A percentile compares a stretch with the other conserved stretches of the same genome.
These are phyloP conservation scores for Lolium rigidum DNA, from an alignment of 176 grass and related monocot genomes.

Conservation along the genomic window DNA sequence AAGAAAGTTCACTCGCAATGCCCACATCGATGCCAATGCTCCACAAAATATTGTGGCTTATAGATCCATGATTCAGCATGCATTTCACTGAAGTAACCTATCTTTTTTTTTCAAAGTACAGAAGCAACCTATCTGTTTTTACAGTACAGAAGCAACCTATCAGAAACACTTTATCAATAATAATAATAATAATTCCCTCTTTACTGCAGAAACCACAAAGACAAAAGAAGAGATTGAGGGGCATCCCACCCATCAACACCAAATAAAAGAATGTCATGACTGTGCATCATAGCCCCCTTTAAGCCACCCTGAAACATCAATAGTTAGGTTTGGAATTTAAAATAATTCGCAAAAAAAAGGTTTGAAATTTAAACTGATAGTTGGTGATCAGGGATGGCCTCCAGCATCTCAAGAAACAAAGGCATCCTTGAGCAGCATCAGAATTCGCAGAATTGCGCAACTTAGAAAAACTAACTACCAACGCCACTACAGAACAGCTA, in stretches of 20 bases:
- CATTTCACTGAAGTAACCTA: background rate
- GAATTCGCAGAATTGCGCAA: background rate
- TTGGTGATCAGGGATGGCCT: background rate
- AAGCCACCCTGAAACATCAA: background rate
- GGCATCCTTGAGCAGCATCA: background rate
- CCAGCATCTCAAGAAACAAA: background rate
- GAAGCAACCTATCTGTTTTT: too few relatives aligned
- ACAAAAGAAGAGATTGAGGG: too few relatives aligned
- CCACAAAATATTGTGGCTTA: too few relatives aligned
- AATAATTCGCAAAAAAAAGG: too few relatives aligned
- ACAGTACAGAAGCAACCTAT: too few relatives aligned
- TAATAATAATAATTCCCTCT: too few relatives aligned
- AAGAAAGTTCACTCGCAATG: too few relatives aligned
- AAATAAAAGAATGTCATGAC: background rate
- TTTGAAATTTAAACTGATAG: background rate
- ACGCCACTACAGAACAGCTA: background rate
- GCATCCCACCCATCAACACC: background rate
- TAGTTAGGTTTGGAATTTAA: too few relatives aligned
- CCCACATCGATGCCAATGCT: too few relatives aligned
- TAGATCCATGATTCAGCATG: background rate
- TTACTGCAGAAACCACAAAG: too few relatives aligned
- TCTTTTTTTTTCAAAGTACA: background rate
- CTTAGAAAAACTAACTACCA: background rate
- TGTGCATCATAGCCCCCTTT: background rate
- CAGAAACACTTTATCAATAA: too few relatives aligned